Base-by-base conservation (phyloP, 345 rosid species). In the Brassica rapa region DNA sequence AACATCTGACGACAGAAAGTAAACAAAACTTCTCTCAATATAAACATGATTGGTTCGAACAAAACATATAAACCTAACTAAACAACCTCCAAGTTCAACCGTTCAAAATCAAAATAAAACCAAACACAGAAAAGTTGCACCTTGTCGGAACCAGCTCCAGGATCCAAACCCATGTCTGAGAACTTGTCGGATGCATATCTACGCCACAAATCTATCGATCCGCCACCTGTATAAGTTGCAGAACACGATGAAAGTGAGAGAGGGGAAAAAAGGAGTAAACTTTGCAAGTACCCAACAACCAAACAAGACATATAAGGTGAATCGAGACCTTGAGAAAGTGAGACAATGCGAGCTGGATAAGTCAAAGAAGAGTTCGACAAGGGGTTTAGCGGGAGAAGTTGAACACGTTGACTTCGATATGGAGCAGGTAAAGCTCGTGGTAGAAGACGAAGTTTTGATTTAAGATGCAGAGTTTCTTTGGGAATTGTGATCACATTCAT, bases 131-230 rank as follows among this genome's bases (percentile, higher is more conserved):
- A 68, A 43, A 41, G 53, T 49, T 6, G 15, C 3, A 89, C 93
- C 89, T 86, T 82, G 30, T 62, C 69, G 3, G 89, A 74, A 16
- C 82, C 84, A 32, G 35, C 57, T 46, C 62, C 77, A 62, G 24
- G 72, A 82, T 82, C 77, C 59, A 59, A 72, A 70, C 41, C 83
- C 71, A 78, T 62, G 15, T 73, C 89, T 3, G 92, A 85, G 63
- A 86, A 70, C 37, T 83, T 82, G 19, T 81, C 83, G 0, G 92
- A 74, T 9, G 30, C 75, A 74, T 85, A 83, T 74, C 81, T 85
- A 78, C 77, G 78, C 53, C 74, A 77, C 70, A 81, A 78, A 73
- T 77, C n/a, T 69, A 77, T 75, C 33, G 89, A 86, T 37, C 82
- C 61, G 25, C 77, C 68, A 66, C 43, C 83, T 86, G n/a, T n/a